phyloP scores from a whole-genome alignment of 495 filamentous ascomycete species.

The Penicillium cinerascens region DNA sequence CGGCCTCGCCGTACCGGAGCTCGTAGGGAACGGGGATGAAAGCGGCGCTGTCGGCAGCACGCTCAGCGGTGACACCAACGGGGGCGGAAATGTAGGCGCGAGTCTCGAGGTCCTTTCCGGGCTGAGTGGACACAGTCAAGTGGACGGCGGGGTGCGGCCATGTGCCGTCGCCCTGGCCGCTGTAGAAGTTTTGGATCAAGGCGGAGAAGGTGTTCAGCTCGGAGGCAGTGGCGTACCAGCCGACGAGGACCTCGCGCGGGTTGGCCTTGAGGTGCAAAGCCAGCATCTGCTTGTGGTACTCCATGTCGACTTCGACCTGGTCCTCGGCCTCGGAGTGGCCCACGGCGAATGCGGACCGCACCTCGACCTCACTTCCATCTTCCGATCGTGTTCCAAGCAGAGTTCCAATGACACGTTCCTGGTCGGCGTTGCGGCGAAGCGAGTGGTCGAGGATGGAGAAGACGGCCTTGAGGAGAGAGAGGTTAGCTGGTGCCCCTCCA shows the following conservation, averaged over 20 bases:
- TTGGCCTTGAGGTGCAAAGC: constrained; percentile 88
- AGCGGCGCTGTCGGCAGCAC: constrained; percentile 88
- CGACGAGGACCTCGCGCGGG: constrained; percentile 88
- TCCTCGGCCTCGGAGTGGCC: constrained; percentile 97
- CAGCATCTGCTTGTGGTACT: constrained; percentile 99
- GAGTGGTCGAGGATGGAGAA: constrained; percentile 98
- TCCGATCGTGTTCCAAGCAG: constrained; percentile 88
- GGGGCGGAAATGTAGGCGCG: constrained; percentile 91
- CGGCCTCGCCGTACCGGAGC: constrained; percentile 83
- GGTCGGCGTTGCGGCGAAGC: constrained; percentile 79
- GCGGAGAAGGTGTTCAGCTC: constrained; percentile 97
- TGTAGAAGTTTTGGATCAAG: constrained; percentile 99
- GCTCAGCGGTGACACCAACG: constrained; percentile 90
- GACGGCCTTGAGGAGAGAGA: constrained; percentile 69
- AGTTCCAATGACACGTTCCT: constrained; percentile 93
- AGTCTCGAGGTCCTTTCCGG: constrained; percentile 79
- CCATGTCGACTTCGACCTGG: constrained; percentile 99
- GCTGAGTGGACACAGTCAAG: constrained; percentile 84
- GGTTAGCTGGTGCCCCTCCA: background rate
- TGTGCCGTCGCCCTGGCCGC: constrained; percentile 90
- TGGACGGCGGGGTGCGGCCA: constrained; percentile 95
- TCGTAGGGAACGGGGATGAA: constrained; percentile 96
- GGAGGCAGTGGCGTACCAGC: constrained; percentile 95
- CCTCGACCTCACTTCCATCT: constrained; percentile 93
- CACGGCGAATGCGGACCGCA: constrained; percentile 93